These are phyloP conservation scores for Cotoneaster glaucophyllus DNA, from an alignment of 306 rosid species.

Conservation along the genomic window DNA sequence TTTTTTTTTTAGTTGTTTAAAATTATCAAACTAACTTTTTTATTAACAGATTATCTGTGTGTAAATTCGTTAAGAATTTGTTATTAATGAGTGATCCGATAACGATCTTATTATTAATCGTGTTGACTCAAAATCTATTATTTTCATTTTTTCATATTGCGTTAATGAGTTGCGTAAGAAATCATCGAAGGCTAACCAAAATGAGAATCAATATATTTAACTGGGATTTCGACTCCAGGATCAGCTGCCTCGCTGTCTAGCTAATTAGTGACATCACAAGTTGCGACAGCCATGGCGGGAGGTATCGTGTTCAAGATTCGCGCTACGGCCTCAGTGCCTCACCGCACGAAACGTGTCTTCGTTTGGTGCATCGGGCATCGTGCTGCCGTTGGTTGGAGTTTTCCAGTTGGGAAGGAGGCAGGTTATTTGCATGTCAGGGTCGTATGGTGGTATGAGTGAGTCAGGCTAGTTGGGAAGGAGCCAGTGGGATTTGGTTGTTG, in stretches of 20 bases:
- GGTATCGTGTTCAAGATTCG: slow-evolving; percentile 18
- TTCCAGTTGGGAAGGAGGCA: too few relatives aligned
- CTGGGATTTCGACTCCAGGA: slow-evolving; percentile 10
- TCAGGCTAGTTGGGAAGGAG: neutral
- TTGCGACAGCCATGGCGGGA: slow-evolving; percentile 5
- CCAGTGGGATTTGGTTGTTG: neutral
- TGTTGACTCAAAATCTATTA: too few relatives aligned
- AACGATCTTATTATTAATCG: too few relatives aligned
- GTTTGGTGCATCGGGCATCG: slow-evolving; percentile 4
- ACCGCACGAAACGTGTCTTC: slow-evolving; percentile 21
- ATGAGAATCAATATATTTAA: neutral
- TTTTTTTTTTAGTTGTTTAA: too few relatives aligned
- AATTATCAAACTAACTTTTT: too few relatives aligned
- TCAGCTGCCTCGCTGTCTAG: neutral
- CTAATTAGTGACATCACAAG: slow-evolving; percentile 9
- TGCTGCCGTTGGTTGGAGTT: neutral
- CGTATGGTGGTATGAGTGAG: neutral
- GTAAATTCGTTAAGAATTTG: too few relatives aligned
- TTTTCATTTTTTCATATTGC: too few relatives aligned
- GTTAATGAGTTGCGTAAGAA: too few relatives aligned
- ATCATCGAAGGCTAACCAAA: too few relatives aligned
- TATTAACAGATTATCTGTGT: too few relatives aligned
- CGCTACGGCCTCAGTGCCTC: neutral
- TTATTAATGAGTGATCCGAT: too few relatives aligned
- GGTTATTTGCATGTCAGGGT: neutral